Evolutionary conservation across 345 rosid species (phyloP).

Genomic region (Eucalyptus coolabah): DNA sequence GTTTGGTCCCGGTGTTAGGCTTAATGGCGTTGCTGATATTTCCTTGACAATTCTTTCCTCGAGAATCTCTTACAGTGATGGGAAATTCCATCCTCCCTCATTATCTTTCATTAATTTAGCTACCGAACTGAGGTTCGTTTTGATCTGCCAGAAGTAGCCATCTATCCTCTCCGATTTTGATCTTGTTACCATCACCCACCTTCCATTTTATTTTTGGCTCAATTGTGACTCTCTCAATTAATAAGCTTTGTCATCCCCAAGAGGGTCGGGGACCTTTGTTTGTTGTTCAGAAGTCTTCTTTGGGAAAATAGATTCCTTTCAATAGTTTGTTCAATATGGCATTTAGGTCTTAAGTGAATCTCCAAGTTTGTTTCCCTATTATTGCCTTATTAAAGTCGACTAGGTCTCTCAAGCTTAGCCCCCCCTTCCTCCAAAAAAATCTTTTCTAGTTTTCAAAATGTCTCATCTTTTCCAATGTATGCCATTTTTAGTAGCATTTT

Average conservation of each 20-base stretch:
- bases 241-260: not conserved
- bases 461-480: not conserved
- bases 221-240: not conserved
- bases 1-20: too few species aligned
- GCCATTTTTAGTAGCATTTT: too few species aligned
- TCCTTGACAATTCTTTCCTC: not conserved
- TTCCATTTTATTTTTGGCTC: not conserved
- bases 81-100: too few species aligned
- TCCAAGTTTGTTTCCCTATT: not conserved
- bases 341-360: not conserved
- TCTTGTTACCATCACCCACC: not conserved
- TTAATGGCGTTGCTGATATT: not conserved
- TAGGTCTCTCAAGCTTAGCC: not conserved
- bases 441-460: too few species aligned
- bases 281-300: too few species aligned
- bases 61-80: too few species aligned
- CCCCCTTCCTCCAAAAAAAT: not conserved
- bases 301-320: not conserved
- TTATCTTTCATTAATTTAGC: too few species aligned
- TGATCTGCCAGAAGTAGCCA: not conserved
- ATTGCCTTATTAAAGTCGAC: not conserved
- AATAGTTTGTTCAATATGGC: not conserved
- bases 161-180: not conserved
- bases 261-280: not conserved
- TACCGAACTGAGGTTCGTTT: not conserved